Evolutionary conservation across 2,329 filamentous ascomycete species (phyloP).

Genomic region (Rutstroemia sp.): DNA sequence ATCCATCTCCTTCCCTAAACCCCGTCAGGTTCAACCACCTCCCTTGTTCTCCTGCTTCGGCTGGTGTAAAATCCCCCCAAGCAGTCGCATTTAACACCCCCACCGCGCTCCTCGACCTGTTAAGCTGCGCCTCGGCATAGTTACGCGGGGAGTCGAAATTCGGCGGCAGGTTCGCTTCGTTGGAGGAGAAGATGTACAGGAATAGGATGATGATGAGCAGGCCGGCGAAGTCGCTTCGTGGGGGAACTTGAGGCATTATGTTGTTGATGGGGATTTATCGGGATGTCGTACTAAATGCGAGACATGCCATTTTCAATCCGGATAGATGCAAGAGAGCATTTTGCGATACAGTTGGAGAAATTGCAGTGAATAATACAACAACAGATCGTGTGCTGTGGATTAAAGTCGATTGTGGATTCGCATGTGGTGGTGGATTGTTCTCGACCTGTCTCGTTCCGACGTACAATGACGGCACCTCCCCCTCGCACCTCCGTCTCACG

Average conservation of each 20-base stretch:
- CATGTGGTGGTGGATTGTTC: too few relatives aligned
- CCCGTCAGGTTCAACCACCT: constrained; percentile 68
- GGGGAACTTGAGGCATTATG: constrained; percentile 22
- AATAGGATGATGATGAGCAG: constrained; percentile 26
- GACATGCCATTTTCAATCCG: constrained; percentile 1
- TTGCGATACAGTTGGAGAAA: not conserved
- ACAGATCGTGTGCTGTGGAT: too few relatives aligned
- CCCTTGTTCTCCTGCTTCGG: constrained; percentile 11
- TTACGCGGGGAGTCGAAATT: constrained; percentile 38
- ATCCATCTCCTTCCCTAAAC: constrained; percentile 64
- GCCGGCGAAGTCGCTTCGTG: constrained; percentile 24
- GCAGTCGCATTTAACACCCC: constrained; percentile 45
- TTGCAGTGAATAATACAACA: not conserved
- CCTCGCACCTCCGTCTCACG: too few relatives aligned
- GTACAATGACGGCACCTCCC: too few relatives aligned
- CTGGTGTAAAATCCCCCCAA: constrained; percentile 55
- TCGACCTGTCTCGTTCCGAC: too few relatives aligned
- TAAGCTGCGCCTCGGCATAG: constrained; percentile 39
- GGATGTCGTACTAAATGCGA: not conserved
- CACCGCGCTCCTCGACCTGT: constrained; percentile 45
- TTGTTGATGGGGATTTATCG: not conserved
- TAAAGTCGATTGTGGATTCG: too few relatives aligned
- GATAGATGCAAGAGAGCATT: not conserved
- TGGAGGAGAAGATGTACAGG: constrained; percentile 28
- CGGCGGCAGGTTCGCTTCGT: constrained; percentile 25